Percentiles rank a stretch among this genome's conserved stretches.
Conservation (phyloP, 257 asterid genomes). For the Ophiorrhiza pumila region DNA sequence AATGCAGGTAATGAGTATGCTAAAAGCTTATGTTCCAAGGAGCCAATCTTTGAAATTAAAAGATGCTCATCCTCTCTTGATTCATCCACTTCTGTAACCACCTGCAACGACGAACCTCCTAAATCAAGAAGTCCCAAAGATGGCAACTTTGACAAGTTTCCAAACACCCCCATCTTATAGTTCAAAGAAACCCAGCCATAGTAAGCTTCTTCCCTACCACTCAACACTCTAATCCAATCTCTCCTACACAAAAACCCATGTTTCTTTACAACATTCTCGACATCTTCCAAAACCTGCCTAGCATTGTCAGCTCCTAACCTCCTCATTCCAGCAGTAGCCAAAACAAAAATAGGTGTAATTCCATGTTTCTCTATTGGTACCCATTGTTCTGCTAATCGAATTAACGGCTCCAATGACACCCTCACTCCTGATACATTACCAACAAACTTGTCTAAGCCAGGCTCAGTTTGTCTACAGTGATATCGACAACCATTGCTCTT, state of each 20-base stretch:
- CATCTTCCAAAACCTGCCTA: constrained; percentile 37
- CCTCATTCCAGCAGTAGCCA: constrained; percentile 91
- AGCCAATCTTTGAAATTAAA: constrained; percentile 51
- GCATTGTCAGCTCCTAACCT: constrained; percentile 42
- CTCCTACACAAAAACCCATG: constrained; percentile 45
- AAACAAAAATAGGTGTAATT: constrained; percentile 54
- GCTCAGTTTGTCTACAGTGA: constrained; percentile 79
- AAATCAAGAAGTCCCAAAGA: constrained; percentile 81
- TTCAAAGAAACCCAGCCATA: constrained; percentile 82
- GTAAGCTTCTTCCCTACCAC: constrained; percentile 82
- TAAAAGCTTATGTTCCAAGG: constrained; percentile 39
- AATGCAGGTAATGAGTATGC: constrained; percentile 67
- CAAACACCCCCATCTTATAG: constrained; percentile 54
- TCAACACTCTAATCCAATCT: constrained; percentile 69
- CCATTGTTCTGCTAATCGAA: constrained; percentile 56
- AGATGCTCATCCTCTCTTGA: constrained; percentile 31
- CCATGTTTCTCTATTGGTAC: constrained; percentile 50
- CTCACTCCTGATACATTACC: constrained; percentile 46
- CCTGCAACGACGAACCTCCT: constrained; percentile 88
- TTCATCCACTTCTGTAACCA: constrained; percentile 58
- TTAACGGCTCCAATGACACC: constrained; percentile 59
- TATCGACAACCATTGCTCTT: constrained; percentile 51
- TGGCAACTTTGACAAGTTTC: constrained; percentile 33
- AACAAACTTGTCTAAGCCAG: constrained; percentile 71
- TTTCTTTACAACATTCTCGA: constrained; percentile 42